A percentile compares a stretch with the other conserved stretches of the same genome.
These are phyloP conservation scores for Leptographium lundbergii DNA, from an alignment of 2,329 filamentous ascomycete species.

Conservation along the genomic window DNA sequence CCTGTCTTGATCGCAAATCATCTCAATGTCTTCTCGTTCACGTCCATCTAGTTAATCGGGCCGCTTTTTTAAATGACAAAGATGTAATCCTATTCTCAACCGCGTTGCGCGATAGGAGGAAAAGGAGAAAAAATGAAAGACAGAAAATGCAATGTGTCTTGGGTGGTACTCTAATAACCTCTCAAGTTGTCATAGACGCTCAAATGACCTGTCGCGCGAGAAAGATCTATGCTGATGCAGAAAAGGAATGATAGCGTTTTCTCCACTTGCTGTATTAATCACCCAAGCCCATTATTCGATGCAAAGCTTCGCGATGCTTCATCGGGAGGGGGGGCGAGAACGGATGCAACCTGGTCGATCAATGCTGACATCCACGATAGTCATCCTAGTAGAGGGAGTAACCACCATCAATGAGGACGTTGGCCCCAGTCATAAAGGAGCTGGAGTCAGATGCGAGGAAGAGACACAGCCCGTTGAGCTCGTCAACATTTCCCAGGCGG, in stretches of 20 bases:
- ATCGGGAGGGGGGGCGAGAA: too few relatives aligned
- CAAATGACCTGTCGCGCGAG: neutral
- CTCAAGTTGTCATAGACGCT: neutral
- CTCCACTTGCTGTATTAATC: neutral
- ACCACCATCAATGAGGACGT: slow-evolving; percentile 59
- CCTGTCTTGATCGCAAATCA: too few relatives aligned
- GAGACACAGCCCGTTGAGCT: slow-evolving; percentile 65
- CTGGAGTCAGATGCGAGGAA: slow-evolving; percentile 64
- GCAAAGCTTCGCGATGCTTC: neutral
- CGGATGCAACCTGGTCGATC: neutral
- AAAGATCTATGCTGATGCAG: neutral
- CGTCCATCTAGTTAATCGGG: neutral
- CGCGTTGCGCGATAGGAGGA: neutral
- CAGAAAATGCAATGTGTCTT: neutral
- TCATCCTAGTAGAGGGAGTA: slow-evolving; percentile 36
- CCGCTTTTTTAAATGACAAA: neutral
- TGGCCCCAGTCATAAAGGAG: slow-evolving; percentile 65
- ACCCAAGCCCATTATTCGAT: neutral
- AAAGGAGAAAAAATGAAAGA: neutral
- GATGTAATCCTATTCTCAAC: neutral
- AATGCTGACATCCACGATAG: neutral
- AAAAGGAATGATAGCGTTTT: neutral
- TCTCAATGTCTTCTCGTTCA: neutral
- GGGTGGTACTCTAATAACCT: neutral
- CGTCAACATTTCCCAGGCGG: slow-evolving; percentile 59